Base-by-base conservation (phyloP, 1,284 basidiomycete genomes). In the Cryptococcus sp. region DNA sequence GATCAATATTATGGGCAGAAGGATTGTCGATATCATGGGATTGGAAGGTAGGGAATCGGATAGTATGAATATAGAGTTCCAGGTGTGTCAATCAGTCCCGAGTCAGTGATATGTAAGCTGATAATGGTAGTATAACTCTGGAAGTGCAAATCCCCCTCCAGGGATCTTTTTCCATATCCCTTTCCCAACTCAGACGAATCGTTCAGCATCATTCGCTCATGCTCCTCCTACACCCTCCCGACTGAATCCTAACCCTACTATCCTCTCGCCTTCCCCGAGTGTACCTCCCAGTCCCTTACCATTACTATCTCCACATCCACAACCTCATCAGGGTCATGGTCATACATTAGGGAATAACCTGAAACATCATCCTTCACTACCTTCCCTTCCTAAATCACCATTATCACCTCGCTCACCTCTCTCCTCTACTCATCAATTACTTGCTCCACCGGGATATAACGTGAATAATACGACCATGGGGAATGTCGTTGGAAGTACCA, bases 21-120 rank as follows among this genome's bases (percentile, higher is more conserved):
- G 85, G 71, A 79, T 94, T 47, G 83, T 91, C 58, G 89, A 89
- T 69, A 71, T 88, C 11, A 80, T 94, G 64, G 63, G 37, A 3
- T 49, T 72, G 41, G 74, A 75, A 11, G 52, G 60, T 4, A 55
- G 59, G 31, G 91, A 93, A 66, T 79, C 89, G 36, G 86, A 86
- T 5, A 82, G 83, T 38, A 86, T 94, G 60, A 88, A 88, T 11
- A 81, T 94, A 15, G 91, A 95, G 73, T 95, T 92, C 79, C 88
- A 91, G 80, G 89, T 89, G 56, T 62, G 68, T 62, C 31, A 23
- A 5, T n/a, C n/a, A 32, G 14, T 2, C 30, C 33, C 23, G 14
- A 35, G 52, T 43, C 5, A 10, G 10, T 41, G 23, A 23, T n/a
- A 14, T 10, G 5, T 33, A 13, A 4, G 13, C 48, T 48, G 31